Evolutionary conservation across 1,284 basidiomycete genomes (phyloP).

Genomic region (Puccinia triticina): DNA sequence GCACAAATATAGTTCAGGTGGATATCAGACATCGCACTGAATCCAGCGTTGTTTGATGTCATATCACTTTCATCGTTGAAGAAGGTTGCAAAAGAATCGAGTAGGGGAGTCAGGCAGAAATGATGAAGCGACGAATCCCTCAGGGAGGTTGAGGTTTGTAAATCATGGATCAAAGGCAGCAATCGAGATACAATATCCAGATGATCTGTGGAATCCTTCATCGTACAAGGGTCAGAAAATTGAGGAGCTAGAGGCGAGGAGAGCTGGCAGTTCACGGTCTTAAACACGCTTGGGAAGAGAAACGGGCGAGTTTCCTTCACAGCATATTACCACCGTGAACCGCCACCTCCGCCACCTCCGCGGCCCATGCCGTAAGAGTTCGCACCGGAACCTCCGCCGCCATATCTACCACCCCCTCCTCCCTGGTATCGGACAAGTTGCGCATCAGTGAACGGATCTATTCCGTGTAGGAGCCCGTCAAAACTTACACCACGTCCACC

Average conservation of each 20-base stretch:
- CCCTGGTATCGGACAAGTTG: neutral
- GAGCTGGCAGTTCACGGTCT: neutral
- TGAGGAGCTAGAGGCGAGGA: neutral
- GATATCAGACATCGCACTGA: too few species aligned
- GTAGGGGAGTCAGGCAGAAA: neutral
- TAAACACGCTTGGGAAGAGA: neutral
- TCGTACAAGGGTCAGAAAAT: neutral
- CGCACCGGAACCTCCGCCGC: constrained; percentile 61
- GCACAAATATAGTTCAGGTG: too few species aligned
- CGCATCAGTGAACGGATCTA: neutral
- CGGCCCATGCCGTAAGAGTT: constrained; percentile 50
- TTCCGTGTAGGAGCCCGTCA: too few species aligned
- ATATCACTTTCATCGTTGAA: neutral
- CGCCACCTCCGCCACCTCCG: constrained; percentile 29
- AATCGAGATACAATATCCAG: neutral
- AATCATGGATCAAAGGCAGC: constrained; percentile 4
- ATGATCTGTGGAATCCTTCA: neutral
- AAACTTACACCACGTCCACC: constrained; percentile 58
- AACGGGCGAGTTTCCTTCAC: neutral
- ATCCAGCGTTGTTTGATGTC: neutral
- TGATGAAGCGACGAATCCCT: neutral
- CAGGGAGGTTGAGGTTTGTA: neutral
- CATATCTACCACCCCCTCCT: constrained; percentile 56
- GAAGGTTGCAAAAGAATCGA: neutral
- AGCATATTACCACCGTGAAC: constrained; percentile 51